Conservation (phyloP, 2,329 filamentous ascomycete genomes). For the Fusarium sp. region DNA sequence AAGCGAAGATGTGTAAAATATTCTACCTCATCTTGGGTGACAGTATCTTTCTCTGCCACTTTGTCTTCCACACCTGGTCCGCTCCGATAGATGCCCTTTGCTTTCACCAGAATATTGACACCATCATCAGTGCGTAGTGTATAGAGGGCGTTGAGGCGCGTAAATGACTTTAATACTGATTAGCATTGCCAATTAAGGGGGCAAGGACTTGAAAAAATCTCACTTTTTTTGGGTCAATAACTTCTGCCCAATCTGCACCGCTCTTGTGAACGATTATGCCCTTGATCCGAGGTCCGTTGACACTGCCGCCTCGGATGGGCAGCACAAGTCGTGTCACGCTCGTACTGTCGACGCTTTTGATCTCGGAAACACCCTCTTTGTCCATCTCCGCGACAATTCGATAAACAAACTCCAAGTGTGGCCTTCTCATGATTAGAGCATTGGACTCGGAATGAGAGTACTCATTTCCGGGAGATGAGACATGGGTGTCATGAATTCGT, state of each 20-base stretch:
- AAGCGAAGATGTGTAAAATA: constrained; percentile 43
- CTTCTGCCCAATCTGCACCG: constrained; percentile 41
- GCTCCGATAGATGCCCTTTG: constrained; percentile 37
- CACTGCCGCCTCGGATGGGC: constrained; percentile 34
- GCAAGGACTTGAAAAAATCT: background rate
- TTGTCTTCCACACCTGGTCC: constrained; percentile 26
- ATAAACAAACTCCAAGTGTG: constrained; percentile 42
- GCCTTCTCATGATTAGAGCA: constrained; percentile 36
- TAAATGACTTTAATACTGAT: constrained; percentile 15
- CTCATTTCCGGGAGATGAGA: constrained; percentile 38
- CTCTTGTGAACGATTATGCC: constrained; percentile 36
- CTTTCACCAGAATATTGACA: constrained; percentile 37
- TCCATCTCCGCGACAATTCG: constrained; percentile 43
- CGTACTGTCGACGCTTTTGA: constrained; percentile 27
- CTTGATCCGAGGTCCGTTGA: constrained; percentile 33
- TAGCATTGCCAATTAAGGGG: background rate
- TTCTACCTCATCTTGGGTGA: constrained; percentile 37
- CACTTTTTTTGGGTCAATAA: constrained; percentile 35
- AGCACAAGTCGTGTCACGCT: constrained; percentile 29
- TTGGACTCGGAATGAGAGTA: constrained; percentile 12
- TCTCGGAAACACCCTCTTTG: constrained; percentile 29
- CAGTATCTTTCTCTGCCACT: constrained; percentile 19
- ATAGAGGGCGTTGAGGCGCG: constrained; percentile 35
- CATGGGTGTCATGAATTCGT: constrained; percentile 17
- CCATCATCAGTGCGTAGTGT: constrained; percentile 35